A percentile compares a stretch with the other conserved stretches of the same genome.
These are phyloP conservation scores for Globisporangium recalcitrans DNA, from an alignment of 352 stramenopile species.

Conservation along the genomic window DNA sequence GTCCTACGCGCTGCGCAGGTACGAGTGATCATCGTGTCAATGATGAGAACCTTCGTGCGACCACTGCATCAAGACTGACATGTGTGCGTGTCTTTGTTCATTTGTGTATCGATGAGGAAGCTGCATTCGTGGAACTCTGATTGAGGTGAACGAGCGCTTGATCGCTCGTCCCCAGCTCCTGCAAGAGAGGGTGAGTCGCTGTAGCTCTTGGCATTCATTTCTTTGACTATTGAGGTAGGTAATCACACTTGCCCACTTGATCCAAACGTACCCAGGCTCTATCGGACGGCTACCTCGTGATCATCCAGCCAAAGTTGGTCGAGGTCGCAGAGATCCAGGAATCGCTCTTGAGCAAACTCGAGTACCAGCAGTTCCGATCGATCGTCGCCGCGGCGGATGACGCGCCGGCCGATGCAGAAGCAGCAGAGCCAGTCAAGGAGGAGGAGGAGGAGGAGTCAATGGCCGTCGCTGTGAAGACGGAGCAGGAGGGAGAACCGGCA, in stretches of 20 bases:
- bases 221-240: neutral
- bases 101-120: conserved; percentile 18
- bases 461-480: neutral
- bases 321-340: conserved; percentile 80
- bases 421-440: neutral
- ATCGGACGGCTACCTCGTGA: conserved; percentile 75
- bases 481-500: conserved; percentile 6
- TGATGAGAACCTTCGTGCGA: neutral
- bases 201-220: neutral
- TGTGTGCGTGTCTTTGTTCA: too few species aligned
- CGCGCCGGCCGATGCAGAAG: too few species aligned
- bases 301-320: conserved; percentile 76
- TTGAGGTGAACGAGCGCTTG: conserved; percentile 77
- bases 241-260: neutral
- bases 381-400: conserved; percentile 20
- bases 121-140: conserved; percentile 74
- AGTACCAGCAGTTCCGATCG: conserved; percentile 67
- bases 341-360: conserved; percentile 70
- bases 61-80: too few species aligned
- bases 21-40: neutral
- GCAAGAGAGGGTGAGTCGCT: conserved; percentile 30
- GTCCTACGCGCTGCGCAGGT: conserved; percentile 58
- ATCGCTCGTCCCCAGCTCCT: conserved; percentile 52
- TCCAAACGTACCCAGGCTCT: conserved; percentile 30
- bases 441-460: neutral